Evolutionary conservation across 2,329 filamentous ascomycete species (phyloP), one percentile per base, ranked within the genome.

Genomic region (Sporothrix sp.): DNA sequence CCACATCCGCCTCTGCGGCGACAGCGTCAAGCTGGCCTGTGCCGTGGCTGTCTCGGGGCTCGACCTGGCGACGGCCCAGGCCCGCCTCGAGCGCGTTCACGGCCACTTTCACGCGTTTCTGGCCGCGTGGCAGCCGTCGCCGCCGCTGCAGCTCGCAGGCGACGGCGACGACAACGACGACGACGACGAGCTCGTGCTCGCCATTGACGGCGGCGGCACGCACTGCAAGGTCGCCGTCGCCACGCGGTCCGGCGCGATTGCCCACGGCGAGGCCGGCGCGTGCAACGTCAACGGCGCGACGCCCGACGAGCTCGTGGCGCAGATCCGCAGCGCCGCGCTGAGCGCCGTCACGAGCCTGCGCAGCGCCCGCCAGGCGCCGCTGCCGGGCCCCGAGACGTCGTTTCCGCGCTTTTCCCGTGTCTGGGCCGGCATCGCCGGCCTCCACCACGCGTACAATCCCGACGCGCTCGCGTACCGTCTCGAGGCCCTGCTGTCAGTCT

Each of bases 121-220:
- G n/a, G 18, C 36, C 3, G 13, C 18, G 21, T n/a, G 18, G 11
- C 45, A 35, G 14, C 27, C 23, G 25, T 5, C 33, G 1, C 18
- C 36, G 5, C n/a, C 21, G n/a, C 36, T 42, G 5, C 27, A 7
- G 27, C 27, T 10, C 25, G 33, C n/a, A n/a, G 9, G 27, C 2
- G n/a, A 42, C 7, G 37, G 40, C 18, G 27, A 44, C 25, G 50
- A 39, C n/a, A 27, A 39, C n/a, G 9, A 33, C 2, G n/a, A 42
- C 7, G 37, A 48, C 18, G 27, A 44, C 25, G 50, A 39, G 7
- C 44, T 51, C 4, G 42, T 53, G 2, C 52, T 53, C 18, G 52
- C 39, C n/a, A 48, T 53, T 5, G 52, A 53, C 20, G 52, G 52
- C 8, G 52, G 52, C 8, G 52, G 52, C 21, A 53, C 52, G 3